A percentile compares a stretch with the other conserved stretches of the same genome.
Evolutionary conservation across 768 basidiomycete genomes (phyloP).

Genomic region (Termitomyces sp.): DNA sequence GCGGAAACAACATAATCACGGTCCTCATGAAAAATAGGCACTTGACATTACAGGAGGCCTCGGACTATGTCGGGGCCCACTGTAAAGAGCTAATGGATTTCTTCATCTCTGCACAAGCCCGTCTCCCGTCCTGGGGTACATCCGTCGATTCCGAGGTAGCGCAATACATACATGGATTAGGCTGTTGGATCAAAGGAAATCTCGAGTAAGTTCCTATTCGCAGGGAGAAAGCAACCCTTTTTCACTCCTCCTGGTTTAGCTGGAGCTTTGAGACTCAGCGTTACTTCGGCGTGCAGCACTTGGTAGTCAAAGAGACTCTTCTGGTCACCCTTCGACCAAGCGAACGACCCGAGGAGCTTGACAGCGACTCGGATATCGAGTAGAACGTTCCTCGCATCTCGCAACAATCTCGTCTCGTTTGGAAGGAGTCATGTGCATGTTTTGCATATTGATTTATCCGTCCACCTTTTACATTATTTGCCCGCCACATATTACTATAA

Average conservation of each 20-base stretch:
- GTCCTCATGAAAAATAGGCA: slow-evolving; percentile 55
- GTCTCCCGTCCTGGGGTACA: slow-evolving; percentile 42
- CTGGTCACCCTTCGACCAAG: slow-evolving; percentile 37
- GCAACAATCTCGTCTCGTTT: neutral
- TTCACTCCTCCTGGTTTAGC: slow-evolving; percentile 21
- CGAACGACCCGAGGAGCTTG: slow-evolving; percentile 27
- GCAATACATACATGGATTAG: slow-evolving; percentile 48
- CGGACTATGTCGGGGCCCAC: slow-evolving; percentile 48
- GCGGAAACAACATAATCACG: slow-evolving; percentile 63
- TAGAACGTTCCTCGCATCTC: slow-evolving; percentile 12
- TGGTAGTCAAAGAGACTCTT: slow-evolving; percentile 44
- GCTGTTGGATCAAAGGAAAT: slow-evolving; percentile 59
- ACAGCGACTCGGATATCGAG: slow-evolving; percentile 35
- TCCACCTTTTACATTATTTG: neutral
- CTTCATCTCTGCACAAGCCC: slow-evolving; percentile 39
- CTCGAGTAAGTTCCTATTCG: slow-evolving; percentile 33
- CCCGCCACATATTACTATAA: neutral
- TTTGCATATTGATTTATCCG: neutral
- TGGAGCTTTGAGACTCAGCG: slow-evolving; percentile 69
- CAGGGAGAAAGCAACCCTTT: neutral
- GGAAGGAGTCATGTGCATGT: neutral
- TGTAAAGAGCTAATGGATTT: slow-evolving; percentile 44
- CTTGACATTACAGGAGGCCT: slow-evolving; percentile 51
- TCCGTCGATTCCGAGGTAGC: slow-evolving; percentile 44
- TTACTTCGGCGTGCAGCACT: slow-evolving; percentile 56